These are phyloP conservation scores for Penicillium roqueforti DNA, from an alignment of 495 filamentous ascomycete genomes.

Conservation along the genomic window DNA sequence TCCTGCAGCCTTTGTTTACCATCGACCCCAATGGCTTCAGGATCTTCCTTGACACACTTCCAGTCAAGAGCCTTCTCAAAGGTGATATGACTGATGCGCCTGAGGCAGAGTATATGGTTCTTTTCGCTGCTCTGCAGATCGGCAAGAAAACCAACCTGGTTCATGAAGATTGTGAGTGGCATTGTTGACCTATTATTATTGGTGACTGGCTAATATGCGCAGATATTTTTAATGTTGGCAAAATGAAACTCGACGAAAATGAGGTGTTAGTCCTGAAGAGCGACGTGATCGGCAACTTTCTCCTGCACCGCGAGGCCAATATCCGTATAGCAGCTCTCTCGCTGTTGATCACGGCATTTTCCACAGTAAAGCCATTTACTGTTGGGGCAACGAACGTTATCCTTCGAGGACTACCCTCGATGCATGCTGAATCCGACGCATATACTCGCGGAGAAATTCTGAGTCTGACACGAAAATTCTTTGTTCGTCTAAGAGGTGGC, in stretches of 20 bases:
- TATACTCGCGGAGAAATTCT: slow-evolving; percentile 74
- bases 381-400: slow-evolving; percentile 55
- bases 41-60: slow-evolving; percentile 50
- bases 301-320: slow-evolving; percentile 59
- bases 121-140: slow-evolving; percentile 66
- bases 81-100: slow-evolving; percentile 39
- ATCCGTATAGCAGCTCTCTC: slow-evolving; percentile 73
- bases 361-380: slow-evolving; percentile 66
- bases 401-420: slow-evolving; percentile 54
- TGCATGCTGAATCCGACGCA: slow-evolving; percentile 80
- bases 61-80: slow-evolving; percentile 36
- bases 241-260: slow-evolving; percentile 12
- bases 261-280: slow-evolving; percentile 37
- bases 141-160: slow-evolving; percentile 77
- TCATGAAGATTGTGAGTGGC: slow-evolving; percentile 61
- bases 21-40: slow-evolving; percentile 50
- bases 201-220: slow-evolving; percentile 12
- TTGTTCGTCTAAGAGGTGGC: slow-evolving; percentile 55
- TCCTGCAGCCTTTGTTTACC: slow-evolving; percentile 69
- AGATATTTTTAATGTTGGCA: slow-evolving; percentile 30
- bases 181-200: too few relatives aligned
- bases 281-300: slow-evolving; percentile 40
- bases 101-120: slow-evolving; percentile 53
- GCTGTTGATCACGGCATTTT: slow-evolving; percentile 63
- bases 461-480: slow-evolving; percentile 60